Evolutionary conservation across 441 rosid genomes (phyloP), one percentile per base, ranked within the genome.

Genomic region (Eutrema salsugineum): DNA sequence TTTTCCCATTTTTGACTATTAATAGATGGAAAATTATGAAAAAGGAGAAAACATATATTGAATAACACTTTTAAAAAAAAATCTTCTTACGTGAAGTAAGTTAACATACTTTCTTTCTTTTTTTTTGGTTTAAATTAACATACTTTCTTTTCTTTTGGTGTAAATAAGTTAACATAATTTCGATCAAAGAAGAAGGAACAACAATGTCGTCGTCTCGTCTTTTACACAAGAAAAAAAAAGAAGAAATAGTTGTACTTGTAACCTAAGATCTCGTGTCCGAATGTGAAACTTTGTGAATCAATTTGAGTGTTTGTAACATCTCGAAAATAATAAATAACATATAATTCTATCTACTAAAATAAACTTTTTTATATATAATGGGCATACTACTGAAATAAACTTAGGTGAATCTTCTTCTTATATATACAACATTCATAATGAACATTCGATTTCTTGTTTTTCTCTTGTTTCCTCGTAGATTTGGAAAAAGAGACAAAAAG

Each of bases 391-490:
- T 14, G 19, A 69, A 54, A 36, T 19, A 61, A 43, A 68, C 74
- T 75, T 75, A 75, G 74, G 46, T 69, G 79, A 33, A 68, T 67
- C 64, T 53, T 68, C 73, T 68, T 75, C 69, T 61, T 60, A 38
- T 54, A 14, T 43, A 53, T 54, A 46, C 46, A 49, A 55, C 30
- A 56, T 46, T 54, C 39, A 35, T 51, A 43, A 68, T n/a, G 68
- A 60, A 24, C 53, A 16, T 43, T 43, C 32, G 53, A 30, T 19
- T 28, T 55, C 22, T 44, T 8, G 11, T 22, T 32, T 56, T 33
- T 68, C 35, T 27, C 42, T 60, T 50, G 27, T 42, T 68, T 68
- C 16, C 64, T 68, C 36, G 57, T 68, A 46, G 62, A 33, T 73
- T 32, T 39, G 39, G 55, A 66, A 38, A 66, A 66, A 49, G 50